phyloP scores from a whole-genome alignment of 805 yeast species.

The Nakazawaea laoshanensis region DNA sequence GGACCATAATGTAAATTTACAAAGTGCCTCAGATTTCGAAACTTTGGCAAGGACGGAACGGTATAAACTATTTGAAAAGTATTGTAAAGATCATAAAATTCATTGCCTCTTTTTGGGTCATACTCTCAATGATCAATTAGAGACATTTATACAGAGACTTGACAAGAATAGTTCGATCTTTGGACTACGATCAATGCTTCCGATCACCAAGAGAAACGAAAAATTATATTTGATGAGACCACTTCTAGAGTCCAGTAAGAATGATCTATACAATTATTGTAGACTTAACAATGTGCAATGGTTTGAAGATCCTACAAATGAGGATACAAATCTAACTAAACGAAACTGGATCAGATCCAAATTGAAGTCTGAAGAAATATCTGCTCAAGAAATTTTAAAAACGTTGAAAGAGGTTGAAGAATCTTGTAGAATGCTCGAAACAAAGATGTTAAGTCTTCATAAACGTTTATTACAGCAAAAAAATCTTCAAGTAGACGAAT shows the following conservation, averaged over 20 bases:
- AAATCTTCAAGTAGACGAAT: neutral
- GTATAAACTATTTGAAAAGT: conserved; percentile 31
- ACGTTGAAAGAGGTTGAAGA: neutral
- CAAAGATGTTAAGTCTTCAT: neutral
- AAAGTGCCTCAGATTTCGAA: conserved; percentile 34
- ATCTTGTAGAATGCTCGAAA: neutral
- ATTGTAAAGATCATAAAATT: conserved; percentile 28
- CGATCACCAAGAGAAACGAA: conserved; percentile 13
- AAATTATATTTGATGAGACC: conserved; percentile 36
- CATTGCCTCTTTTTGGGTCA: conserved; percentile 52
- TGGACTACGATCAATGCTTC: conserved; percentile 47
- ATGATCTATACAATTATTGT: conserved; percentile 38
- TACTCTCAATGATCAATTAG: conserved; percentile 64
- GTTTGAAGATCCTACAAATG: conserved; percentile 68
- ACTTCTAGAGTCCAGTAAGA: conserved; percentile 36
- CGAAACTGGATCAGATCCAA: conserved; percentile 39
- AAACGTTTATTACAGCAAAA: neutral
- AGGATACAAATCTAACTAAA: conserved; percentile 40
- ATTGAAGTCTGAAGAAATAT: neutral
- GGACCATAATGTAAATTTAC: conserved; percentile 11
- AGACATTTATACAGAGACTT: conserved; percentile 55
- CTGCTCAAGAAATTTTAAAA: too few relatives aligned
- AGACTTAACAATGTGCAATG: conserved; percentile 31
- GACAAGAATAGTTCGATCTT: conserved; percentile 32
- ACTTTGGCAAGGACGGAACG: conserved; percentile 50